Evolutionary conservation across 306 rosid species (phyloP).

Genomic region (Casuarina cunninghamiana): DNA sequence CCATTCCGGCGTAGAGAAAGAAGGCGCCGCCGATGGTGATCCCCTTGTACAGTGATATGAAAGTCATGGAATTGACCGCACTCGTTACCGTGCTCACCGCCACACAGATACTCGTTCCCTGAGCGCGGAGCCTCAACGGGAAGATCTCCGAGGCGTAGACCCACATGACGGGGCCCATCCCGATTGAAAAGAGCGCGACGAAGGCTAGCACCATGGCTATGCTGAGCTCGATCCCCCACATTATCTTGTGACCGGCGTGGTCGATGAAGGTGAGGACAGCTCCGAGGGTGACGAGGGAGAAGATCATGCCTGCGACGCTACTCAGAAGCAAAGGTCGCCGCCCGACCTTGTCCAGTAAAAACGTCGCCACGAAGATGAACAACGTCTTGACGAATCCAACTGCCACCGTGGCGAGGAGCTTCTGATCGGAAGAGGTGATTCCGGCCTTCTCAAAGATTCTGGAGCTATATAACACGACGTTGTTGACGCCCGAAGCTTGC

Average conservation of each 20-base stretch:
- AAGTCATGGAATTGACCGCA: constrained; percentile 64
- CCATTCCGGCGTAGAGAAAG: constrained; percentile 52
- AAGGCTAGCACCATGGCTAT: constrained; percentile 37
- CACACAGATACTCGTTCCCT: constrained; percentile 61
- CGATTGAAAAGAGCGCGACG: constrained; percentile 70
- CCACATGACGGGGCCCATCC: constrained; percentile 80
- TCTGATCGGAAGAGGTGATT: not conserved
- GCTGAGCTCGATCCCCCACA: constrained; percentile 62
- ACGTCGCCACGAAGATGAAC: constrained; percentile 71
- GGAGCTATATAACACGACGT: constrained; percentile 75
- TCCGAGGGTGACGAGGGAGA: constrained; percentile 44
- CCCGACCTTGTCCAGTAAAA: constrained; percentile 57
- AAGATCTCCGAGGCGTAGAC: constrained; percentile 75
- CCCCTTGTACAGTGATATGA: constrained; percentile 44
- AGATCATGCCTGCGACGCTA: constrained; percentile 61
- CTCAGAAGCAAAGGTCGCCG: constrained; percentile 64
- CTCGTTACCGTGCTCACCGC: constrained; percentile 54
- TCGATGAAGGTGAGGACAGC: constrained; percentile 44
- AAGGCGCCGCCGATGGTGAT: constrained; percentile 74
- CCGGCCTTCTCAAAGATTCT: constrained; percentile 69
- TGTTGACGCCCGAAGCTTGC: constrained; percentile 71
- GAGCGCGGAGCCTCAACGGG: constrained; percentile 77
- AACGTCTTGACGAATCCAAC: constrained; percentile 61
- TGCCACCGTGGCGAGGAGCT: constrained; percentile 67
- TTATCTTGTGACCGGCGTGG: not conserved